Evolutionary conservation across 495 filamentous ascomycete genomes (phyloP), one percentile per base, ranked within the genome.

Genomic region (Bryoglossum gracile): DNA sequence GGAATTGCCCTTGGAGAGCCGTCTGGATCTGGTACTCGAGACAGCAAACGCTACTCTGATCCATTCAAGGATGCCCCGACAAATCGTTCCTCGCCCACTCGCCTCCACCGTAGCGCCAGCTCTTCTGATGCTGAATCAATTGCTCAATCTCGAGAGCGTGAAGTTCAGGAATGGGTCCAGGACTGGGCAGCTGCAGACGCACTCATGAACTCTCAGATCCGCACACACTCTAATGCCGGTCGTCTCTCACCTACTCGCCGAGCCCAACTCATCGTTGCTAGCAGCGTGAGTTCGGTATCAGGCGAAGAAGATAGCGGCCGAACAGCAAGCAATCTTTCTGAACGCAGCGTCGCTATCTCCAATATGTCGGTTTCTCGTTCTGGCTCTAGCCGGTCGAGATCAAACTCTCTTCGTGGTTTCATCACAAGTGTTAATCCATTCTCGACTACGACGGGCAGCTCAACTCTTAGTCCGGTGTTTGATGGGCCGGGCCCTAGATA

Each of bases 111-210:
- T 4, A 50, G 23, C 10, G 18, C 36, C 26, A 36, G 25, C 21
- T 34, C 44, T 13, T 13, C 44, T 13, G 46, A 50, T 5, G 23
- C 45, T 0, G 57, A 56, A 37, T 54, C 28, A 24, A 21, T 36
- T 9, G 46, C 55, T 24, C 34, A 22, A 11, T 58, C 56, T 4
- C 53, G 58, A 0, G 52, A 58, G 19, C 58, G 58, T 26, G 80
- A 83, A 30, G 70, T 83, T 16, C 71, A 72, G 40, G 70, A 72
- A 53, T 84, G 81, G 81, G 74, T 78, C 37, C 67, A 68, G 0
- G 77, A 81, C 42, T 77, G 81, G 49, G 73, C 79, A 26, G 75
- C 72, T 11, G 69, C 76, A 30, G 74, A 75, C 48, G 66, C 70
- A 6, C 64, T 70, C 24, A 59, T 77, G 8, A 62, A 62, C 11